Base-by-base conservation (phyloP, 306 rosid species). In the Prosopis cineraria region DNA sequence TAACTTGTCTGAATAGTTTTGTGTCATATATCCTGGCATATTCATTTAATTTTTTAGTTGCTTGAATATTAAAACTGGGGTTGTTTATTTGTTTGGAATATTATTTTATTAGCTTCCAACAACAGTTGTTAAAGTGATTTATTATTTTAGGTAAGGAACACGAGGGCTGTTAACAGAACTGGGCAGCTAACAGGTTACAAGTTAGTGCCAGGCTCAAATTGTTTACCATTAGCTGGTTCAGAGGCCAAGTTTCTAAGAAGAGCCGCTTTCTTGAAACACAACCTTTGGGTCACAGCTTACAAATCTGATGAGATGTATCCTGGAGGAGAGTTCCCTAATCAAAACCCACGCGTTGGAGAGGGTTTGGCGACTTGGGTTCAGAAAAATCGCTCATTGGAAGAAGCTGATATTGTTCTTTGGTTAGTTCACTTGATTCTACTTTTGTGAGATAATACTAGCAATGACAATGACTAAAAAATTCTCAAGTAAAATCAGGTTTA, bases 401-500 rank as follows among this genome's bases (percentile, higher is more conserved):
- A 91, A 86, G 97, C 92, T 72, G 93, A 89, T 73, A 72, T 91
- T 76, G 94, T 89, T 85, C 94, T 91, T 76, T 91, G 97, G 94
- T 91, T 67, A 86, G 92, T 86, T 52, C 65, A 72, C 67, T 75
- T 34, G 7, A 45, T 74, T 76, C 19, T 29, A 9, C 68, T 50
- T 43, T 73, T 31, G 0, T 25, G 48, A 39, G 7, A 56, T n/a
- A 16, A 50, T 72, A 63, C 64, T 5, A n/a, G 52, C 16, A 22
- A 70, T 52, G n/a, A 29, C n/a, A 69, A 36, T 27, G n/a, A 77
- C 58, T 65, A 11, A 65, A 36, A 10, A 36, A 19, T 19, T 64
- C 25, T 30, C 2, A 2, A 31, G 22, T 60, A 60, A 24, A 24
- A 29, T 16, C 67, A 7, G 5, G 4, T 60, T 7, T 60, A 9